Base-by-base conservation (phyloP, 2,329 filamentous ascomycete species). In the Fusarium acutatum region DNA sequence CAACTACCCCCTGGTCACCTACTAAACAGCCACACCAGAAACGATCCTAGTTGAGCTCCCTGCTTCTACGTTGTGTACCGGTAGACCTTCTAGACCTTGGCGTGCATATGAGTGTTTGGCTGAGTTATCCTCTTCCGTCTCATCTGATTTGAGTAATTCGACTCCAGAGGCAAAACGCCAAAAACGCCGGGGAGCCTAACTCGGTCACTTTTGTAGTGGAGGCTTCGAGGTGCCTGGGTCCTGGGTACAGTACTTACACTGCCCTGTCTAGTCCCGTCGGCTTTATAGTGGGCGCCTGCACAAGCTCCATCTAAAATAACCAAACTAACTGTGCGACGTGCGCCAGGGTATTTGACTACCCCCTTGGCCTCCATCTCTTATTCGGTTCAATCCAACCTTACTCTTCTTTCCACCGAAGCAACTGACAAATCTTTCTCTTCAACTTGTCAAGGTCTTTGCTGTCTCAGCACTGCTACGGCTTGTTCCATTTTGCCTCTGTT, bases 301-400 rank as follows among this genome's bases (percentile, higher is more conserved):
- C 56, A 57, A 59, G 71, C 68, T 66, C 57, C 41, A 59, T 59
- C 50, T 59, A 61, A 74, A 61, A 71, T 53, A 67, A 47, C 63
- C 38, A 57, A 60, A 53, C 58, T 60, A 56, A 60, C 69, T 64
- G 70, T 70, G 70, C 59, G 58, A 72, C 70, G 46, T 67, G 24
- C 56, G 44, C 59, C 52, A 49, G 72, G 56, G 67, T 74, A 72
- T 72, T 74, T 74, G 71, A 74, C 69, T 72, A 62, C 67, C 71
- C 71, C 72, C 72, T 69, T 71, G 65, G 57, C 57, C 53, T 69
- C 56, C 41, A 59, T 59, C 60, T 68, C 60, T 60, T 74, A 64
- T 73, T 56, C 69, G 62, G 64, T 52, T 67, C 64, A 61, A 40
- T 72, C 64, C 68, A 69, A 63, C 72, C 46, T 67, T 40, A 58